Evolutionary conservation across 805 yeast genomes (phyloP), one percentile per base, ranked within the genome.

Genomic region (Lachancea sp.): DNA sequence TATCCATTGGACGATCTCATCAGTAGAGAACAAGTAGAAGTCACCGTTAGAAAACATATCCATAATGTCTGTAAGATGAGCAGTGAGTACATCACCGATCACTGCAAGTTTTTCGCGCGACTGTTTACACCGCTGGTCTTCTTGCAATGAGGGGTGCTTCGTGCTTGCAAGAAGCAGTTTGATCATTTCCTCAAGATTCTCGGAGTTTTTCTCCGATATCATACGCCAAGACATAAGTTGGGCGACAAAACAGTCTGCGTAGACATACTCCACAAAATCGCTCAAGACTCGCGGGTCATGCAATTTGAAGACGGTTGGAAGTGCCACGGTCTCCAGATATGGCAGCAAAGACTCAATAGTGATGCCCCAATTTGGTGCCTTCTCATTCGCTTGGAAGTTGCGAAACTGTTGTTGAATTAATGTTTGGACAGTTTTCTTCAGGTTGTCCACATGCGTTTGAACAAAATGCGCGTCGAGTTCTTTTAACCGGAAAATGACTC

Each of bases 31-130:
- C 38, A 68, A 59, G 44, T 55, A 70, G 36, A 70, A 67, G 42
- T 68, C 73, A 17, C 71, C 74, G 42, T 63, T 59, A 38, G 68
- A 67, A 36, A 70, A 70, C 58, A 61, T 53, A 9, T 65, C 63
- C 69, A 69, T 64, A 22, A 69, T 68, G 5, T 69, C 71, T 34
- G 61, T 63, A 47, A 70, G 44, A 50, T 69, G 82, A 66, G 56
- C 47, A 11, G 62, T 58, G 31, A 62, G 42, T 3, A 63, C 46
- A 36, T 48, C 54, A n/a, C 66, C 58, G 11, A 58, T 49, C 17
- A 56, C 50, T 6, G 47, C 47, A 25, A 63, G 54, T 37, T 58
- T 62, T 34, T 58, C 65, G 13, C 65, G 55, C 18, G 47, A 20
- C 29, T 62, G 62, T 10, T 49, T 49, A 16, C 67, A 53, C 9